Evolutionary conservation across 2,329 filamentous ascomycete genomes (phyloP), one percentile per base, ranked within the genome.

Genomic region (Pseudogymnoascus sp.): DNA sequence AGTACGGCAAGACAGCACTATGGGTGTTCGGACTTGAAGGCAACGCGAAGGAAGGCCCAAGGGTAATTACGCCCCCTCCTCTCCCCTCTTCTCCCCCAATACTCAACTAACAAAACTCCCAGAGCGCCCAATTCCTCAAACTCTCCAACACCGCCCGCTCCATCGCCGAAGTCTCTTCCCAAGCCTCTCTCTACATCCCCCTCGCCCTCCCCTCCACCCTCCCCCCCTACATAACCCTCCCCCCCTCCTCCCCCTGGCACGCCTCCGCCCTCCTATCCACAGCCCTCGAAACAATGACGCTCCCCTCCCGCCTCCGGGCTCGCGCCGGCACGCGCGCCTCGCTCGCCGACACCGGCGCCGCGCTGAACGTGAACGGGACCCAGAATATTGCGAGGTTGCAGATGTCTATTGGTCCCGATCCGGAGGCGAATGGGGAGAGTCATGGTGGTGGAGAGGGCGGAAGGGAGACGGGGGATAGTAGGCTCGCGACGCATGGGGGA

Each of bases 1-100:
- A 99, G 74, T 93, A 93, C 73, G 91, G 91, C 31, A 97, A 97
- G 77, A 84, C 87, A 35, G 86, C 86, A 61, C 84, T 97, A 33
- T 96, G 91, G 89, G 83, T 92, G 11, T 97, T 93, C 88, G 93
- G 89, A 0, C 74, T 92, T 21, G 89, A 96, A 74, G 86, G 88
- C 63, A 77, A 78, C 1, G 78, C 81, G 42, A 78, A 75, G 60
- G 82, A 78, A 47, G 77, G 81, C 31, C 76, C 81, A 40, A 79
- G 84, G 70, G 85, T 87, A 73, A 74, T 77, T 71, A 64, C 38
- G 62, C 61, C 47, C 62, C 33, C 57, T 33, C 13, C 3, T 13
- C 1, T 4, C 28, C 35, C 13, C 50, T 8, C 26, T 6, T 26
- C 26, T 26, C 26, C 26, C 26, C 26, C 7, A 26, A 38, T 35